Evolutionary conservation across 1,139 yeast species (phyloP).

Genomic region (Scheffersomyces segobiensis): DNA sequence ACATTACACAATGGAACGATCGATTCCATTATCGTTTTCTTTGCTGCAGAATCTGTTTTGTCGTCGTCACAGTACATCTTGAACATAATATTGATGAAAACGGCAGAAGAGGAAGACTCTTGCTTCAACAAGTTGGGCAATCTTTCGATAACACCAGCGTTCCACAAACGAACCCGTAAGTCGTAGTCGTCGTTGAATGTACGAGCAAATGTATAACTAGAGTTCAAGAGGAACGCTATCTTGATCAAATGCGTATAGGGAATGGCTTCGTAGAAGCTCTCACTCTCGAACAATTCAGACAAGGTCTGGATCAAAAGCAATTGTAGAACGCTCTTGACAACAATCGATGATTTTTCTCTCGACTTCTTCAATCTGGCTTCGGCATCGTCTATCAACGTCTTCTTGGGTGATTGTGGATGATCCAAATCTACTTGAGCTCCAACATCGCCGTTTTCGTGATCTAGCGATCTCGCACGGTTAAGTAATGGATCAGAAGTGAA

Average conservation of each 20-base stretch:
- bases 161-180: constrained; percentile 81
- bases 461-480: constrained; percentile 13
- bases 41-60: constrained; percentile 36
- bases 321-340: constrained; percentile 90
- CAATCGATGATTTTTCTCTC: constrained; percentile 73
- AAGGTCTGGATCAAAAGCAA: constrained; percentile 84
- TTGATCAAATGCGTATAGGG: constrained; percentile 65
- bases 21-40: constrained; percentile 47
- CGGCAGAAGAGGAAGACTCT: constrained; percentile 89
- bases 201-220: constrained; percentile 80
- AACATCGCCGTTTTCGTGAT: constrained; percentile 14
- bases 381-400: constrained; percentile 18
- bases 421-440: constrained; percentile 14
- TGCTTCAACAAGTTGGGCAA: constrained; percentile 89
- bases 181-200: constrained; percentile 88
- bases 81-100: constrained; percentile 78
- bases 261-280: constrained; percentile 63
- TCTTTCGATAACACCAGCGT: constrained; percentile 89
- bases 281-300: constrained; percentile 75
- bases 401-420: constrained; percentile 10
- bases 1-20: constrained; percentile 72
- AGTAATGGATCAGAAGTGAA: constrained; percentile 69
- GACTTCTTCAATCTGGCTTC: constrained; percentile 29
- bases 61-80: constrained; percentile 74
- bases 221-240: constrained; percentile 59